Conservation (phyloP, 257 asterid genomes). For the Avicennia marina region DNA sequence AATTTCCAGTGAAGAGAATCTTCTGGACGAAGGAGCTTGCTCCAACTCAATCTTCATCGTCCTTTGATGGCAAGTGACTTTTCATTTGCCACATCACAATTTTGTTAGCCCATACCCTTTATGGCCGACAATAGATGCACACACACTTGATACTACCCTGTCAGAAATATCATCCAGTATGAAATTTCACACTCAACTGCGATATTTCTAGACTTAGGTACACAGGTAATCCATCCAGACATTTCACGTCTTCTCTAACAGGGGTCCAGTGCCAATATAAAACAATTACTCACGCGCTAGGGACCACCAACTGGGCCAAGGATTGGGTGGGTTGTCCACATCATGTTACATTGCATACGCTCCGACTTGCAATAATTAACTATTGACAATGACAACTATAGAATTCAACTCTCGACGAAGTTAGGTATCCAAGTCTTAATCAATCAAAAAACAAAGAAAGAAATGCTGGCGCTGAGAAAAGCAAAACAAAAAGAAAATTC, state of each 20-base stretch:
- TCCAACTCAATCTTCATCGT: not conserved
- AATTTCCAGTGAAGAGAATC: not conserved
- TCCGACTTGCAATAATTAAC: not conserved
- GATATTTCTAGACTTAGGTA: not conserved
- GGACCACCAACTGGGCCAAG: not conserved
- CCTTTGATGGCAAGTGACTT: too few species aligned
- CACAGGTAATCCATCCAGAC: not conserved
- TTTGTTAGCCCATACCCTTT: not conserved
- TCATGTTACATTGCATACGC: not conserved
- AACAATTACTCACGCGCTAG: not conserved
- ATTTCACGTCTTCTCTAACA: not conserved
- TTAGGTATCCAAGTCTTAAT: too few species aligned
- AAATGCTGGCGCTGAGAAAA: not conserved
- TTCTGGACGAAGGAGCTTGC: not conserved
- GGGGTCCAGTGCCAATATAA: not conserved
- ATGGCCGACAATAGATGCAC: not conserved
- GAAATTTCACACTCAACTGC: not conserved
- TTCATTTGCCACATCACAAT: not conserved
- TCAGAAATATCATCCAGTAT: not conserved
- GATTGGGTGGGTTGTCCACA: not conserved
- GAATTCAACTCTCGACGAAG: not conserved
- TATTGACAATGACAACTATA: not conserved
- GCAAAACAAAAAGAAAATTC: too few species aligned
- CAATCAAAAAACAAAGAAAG: not conserved
- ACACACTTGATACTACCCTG: not conserved